Evolutionary conservation across 2,329 filamentous ascomycete genomes (phyloP), one percentile per base, ranked within the genome.

Genomic region (Scytalidium sp.): DNA sequence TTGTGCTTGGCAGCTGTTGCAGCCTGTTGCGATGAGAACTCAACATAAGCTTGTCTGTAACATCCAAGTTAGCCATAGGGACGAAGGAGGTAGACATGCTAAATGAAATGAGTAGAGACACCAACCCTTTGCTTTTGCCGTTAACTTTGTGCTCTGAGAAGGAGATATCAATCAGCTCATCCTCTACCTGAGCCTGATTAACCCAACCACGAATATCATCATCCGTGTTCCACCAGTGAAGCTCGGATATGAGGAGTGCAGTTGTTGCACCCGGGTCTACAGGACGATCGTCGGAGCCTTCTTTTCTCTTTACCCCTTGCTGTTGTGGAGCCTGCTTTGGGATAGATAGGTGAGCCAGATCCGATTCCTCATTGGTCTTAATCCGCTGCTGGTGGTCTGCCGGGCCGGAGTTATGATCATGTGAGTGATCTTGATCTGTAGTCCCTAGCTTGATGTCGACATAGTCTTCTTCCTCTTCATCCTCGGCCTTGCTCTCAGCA

Each of bases 91-190:
- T n/a, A n/a, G 15, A 15, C n/a, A 29, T 21, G 36, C 8, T 17
- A 15, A 29, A 10, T 19, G 22, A 42, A 44, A n/a, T n/a, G n/a
- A 5, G 15, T 4, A 6, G 11, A 39, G 11, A 15, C 19, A 70
- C 84, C 56, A 78, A 96, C 92, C 94, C 93, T 75, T 97, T 97
- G 71, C 90, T 96, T 74, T 99, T 99, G 60, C 94, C 94, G 60
- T 99, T 99, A 43, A 97, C 92, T 67, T 99, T 99, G 71, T 97
- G 94, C 68, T 99, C 94, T 62, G 90, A 97, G 68, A 97, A 99
- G 0, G 92, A 96, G 46, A 99, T 83, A 53, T 97, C 94, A 62
- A 89, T 91, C 17, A 97, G 73, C 62, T 96, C 90, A 42, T 85
- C 80, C 67, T 97, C 94, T 59, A 84, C 89, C 2, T 80, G 81